Evolutionary conservation across 1,284 basidiomycete genomes (phyloP).

Genomic region (Fomitiporia mediterranea): DNA sequence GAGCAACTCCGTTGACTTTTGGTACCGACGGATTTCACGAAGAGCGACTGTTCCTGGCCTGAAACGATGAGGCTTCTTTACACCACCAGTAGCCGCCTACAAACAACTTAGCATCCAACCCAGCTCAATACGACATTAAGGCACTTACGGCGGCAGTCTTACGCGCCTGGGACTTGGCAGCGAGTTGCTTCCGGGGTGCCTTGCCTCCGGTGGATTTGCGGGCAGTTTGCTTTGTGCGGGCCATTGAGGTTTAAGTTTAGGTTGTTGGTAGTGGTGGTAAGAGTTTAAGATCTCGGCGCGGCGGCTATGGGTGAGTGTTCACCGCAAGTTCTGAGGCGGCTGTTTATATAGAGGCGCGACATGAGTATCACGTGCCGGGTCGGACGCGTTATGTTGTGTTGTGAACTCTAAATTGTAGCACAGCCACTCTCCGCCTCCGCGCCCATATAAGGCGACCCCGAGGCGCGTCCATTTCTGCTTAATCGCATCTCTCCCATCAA

Average conservation of each 20-base stretch:
- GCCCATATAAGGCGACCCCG: slow-evolving; percentile 7
- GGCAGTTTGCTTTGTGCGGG: slow-evolving; percentile 52
- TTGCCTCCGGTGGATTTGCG: slow-evolving; percentile 61
- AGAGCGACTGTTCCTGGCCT: slow-evolving; percentile 71
- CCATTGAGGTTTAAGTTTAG: slow-evolving; percentile 25
- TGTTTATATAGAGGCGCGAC: slow-evolving; percentile 7
- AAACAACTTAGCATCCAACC: slow-evolving; percentile 31
- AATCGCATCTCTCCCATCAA: background rate
- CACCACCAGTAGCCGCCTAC: slow-evolving; percentile 57
- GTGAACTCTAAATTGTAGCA: slow-evolving; percentile 16
- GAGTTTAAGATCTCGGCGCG: slow-evolving; percentile 18
- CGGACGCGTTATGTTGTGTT: slow-evolving; percentile 14
- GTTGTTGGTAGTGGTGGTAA: slow-evolving; percentile 3
- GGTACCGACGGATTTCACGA: slow-evolving; percentile 82
- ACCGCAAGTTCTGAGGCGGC: background rate
- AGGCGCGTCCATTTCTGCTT: background rate
- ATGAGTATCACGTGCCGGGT: slow-evolving; percentile 13
- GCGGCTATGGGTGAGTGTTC: slow-evolving; percentile 12
- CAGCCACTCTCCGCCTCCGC: slow-evolving; percentile 11
- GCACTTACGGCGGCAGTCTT: slow-evolving; percentile 33
- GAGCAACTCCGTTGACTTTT: slow-evolving; percentile 76
- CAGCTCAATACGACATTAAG: slow-evolving; percentile 18
- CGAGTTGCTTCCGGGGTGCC: slow-evolving; percentile 67
- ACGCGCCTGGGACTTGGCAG: slow-evolving; percentile 54
- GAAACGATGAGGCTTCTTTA: slow-evolving; percentile 76